These are phyloP conservation scores for Ceratobasidium theobromae DNA, from an alignment of 1,284 basidiomycete species.

Conservation along the genomic window DNA sequence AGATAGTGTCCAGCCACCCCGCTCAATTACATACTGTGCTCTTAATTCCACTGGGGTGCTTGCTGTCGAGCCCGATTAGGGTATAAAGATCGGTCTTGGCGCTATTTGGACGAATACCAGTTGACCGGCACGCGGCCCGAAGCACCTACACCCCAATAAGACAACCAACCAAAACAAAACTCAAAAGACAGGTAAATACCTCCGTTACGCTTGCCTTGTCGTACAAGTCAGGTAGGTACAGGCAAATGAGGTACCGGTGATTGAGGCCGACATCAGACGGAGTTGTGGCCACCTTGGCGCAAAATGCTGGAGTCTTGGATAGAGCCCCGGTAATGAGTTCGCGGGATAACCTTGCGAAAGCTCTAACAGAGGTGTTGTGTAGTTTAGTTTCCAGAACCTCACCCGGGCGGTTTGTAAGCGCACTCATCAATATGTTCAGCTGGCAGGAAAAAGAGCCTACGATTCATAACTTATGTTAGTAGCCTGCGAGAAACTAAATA, in stretches of 20 bases:
- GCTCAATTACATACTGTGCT: constrained; percentile 54
- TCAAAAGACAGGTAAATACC: constrained; percentile 44
- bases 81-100: constrained; percentile 73
- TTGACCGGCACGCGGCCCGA: background rate
- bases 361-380: constrained; percentile 47
- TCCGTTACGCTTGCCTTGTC: constrained; percentile 58
- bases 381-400: no score
- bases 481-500: background rate
- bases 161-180: background rate
- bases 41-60: constrained; percentile 67
- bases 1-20: background rate
- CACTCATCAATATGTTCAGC: constrained; percentile 57
- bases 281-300: constrained; percentile 65
- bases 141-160: constrained; percentile 1
- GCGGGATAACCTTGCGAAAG: constrained; percentile 43
- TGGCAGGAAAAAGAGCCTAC: constrained; percentile 63
- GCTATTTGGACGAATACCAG: constrained; percentile 50
- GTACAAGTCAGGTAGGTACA: constrained; percentile 71
- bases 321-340: constrained; percentile 65
- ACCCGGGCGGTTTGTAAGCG: background rate
- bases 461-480: no score
- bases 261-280: constrained; percentile 51
- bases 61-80: constrained; percentile 64
- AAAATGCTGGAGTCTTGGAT: constrained; percentile 53
- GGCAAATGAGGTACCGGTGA: constrained; percentile 62